phyloP scores from a whole-genome alignment of 2,329 filamentous ascomycete genomes.

The Stagonosporopsis vannaccii region DNA sequence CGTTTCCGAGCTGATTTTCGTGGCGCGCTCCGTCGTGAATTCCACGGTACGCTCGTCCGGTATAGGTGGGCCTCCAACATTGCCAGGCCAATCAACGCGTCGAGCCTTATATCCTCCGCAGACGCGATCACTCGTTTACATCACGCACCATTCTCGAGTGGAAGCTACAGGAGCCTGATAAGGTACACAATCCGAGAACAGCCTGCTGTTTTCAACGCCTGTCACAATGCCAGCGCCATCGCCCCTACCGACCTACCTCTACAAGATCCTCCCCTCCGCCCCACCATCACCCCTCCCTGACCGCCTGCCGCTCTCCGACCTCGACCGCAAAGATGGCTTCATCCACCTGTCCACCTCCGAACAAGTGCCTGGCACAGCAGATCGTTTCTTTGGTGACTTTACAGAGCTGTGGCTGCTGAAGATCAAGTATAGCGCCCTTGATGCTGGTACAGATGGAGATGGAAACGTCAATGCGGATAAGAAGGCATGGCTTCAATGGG shows the following conservation, averaged over 20 bases:
- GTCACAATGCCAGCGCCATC: conserved; percentile 41
- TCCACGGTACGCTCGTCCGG: conserved; percentile 14
- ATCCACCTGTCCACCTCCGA: conserved; percentile 66
- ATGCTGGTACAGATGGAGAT: conserved; percentile 37
- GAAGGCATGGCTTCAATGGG: conserved; percentile 60
- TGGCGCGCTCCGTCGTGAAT: conserved; percentile 20
- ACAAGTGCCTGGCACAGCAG: conserved; percentile 54
- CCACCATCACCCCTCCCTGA: conserved; percentile 63
- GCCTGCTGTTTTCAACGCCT: not conserved
- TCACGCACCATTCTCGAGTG: conserved; percentile 1
- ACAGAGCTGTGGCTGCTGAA: conserved; percentile 61
- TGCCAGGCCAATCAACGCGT: conserved; percentile 14
- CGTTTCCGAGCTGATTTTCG: conserved; percentile 20
- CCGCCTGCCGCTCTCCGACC: conserved; percentile 64
- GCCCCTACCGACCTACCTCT: conserved; percentile 53
- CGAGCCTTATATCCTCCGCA: conserved; percentile 3
- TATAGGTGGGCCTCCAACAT: conserved; percentile 5
- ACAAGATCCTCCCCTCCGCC: conserved; percentile 66
- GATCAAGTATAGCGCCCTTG: conserved; percentile 57
- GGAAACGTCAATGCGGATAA: conserved; percentile 35
- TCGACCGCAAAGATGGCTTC: conserved; percentile 68
- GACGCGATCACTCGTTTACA: conserved; percentile 1
- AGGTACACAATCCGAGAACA: not conserved
- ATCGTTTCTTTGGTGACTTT: conserved; percentile 43
- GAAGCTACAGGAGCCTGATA: not conserved